These are phyloP conservation scores for Melampsora americana DNA, from an alignment of 1,284 basidiomycete genomes.

Conservation along the genomic window DNA sequence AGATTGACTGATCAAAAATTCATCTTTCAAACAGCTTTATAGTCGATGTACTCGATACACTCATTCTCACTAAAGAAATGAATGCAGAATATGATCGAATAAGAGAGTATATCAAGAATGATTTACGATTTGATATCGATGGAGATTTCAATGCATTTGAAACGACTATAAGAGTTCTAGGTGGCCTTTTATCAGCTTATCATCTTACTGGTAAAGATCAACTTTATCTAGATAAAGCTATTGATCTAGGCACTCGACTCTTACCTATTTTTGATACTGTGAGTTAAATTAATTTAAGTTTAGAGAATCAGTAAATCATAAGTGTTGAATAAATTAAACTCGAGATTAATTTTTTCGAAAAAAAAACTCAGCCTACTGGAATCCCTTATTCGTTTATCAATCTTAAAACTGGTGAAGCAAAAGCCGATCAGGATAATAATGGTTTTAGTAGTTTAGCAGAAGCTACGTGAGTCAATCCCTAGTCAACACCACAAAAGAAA, in stretches of 20 bases:
- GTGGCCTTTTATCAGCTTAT: constrained; percentile 77
- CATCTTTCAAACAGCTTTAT: constrained; percentile 26
- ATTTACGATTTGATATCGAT: constrained; percentile 72
- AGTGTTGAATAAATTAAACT: too few relatives aligned
- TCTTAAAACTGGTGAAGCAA: constrained; percentile 64
- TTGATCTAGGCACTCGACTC: constrained; percentile 77
- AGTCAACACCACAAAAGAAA: too few relatives aligned
- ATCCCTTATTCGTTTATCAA: constrained; percentile 78
- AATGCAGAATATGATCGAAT: not conserved
- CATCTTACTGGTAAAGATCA: constrained; percentile 63
- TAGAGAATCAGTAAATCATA: too few relatives aligned
- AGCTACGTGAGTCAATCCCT: constrained; percentile 57
- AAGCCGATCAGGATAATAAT: constrained; percentile 65
- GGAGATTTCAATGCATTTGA: constrained; percentile 86
- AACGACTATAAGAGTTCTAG: constrained; percentile 76
- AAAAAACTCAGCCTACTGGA: constrained; percentile 61
- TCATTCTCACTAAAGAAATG: constrained; percentile 25
- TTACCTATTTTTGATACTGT: constrained; percentile 74
- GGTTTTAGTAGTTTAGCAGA: constrained; percentile 75
- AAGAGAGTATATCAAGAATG: constrained; percentile 58
- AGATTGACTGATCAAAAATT: not conserved
- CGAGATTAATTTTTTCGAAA: too few relatives aligned
- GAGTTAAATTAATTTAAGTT: not conserved
- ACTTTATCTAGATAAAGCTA: constrained; percentile 70
- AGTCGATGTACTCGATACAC: constrained; percentile 36